phyloP scores from a whole-genome alignment of 345 rosid genomes.

The Eucalyptus fibrosa region DNA sequence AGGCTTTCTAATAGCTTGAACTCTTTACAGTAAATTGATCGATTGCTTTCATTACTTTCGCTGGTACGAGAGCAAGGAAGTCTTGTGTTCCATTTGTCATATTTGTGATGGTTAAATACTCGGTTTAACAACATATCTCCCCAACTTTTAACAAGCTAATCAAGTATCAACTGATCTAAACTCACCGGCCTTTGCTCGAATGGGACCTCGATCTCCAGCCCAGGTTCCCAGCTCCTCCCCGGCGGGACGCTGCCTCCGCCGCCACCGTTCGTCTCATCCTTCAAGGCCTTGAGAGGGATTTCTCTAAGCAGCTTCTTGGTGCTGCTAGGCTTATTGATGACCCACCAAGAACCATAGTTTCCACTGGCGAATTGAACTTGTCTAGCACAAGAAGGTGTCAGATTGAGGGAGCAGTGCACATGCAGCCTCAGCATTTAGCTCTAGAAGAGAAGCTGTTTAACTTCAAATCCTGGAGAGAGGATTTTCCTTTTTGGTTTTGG shows the following conservation, averaged over 20 bases:
- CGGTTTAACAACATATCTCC: not conserved
- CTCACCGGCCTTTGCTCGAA: conserved; percentile 89
- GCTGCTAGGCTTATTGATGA: conserved; percentile 4
- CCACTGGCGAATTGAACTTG: conserved; percentile 27
- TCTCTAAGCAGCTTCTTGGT: conserved; percentile 13
- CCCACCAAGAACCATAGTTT: conserved; percentile 18
- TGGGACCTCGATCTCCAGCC: conserved; percentile 77
- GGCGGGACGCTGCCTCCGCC: conserved; percentile 41
- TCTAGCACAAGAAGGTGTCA: conserved; percentile 32
- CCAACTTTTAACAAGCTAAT: not conserved
- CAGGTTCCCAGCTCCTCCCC: conserved; percentile 79
- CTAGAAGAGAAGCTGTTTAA: not conserved
- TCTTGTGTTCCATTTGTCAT: not conserved
- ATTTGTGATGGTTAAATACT: not conserved
- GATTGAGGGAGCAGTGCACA: conserved; percentile 25
- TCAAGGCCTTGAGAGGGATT: conserved; percentile 39
- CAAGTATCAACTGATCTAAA: not conserved
- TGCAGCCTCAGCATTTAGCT: conserved; percentile 53
- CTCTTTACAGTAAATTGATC: not conserved
- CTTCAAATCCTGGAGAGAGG: not conserved
- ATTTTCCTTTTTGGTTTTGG: not conserved
- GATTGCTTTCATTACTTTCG: not conserved
- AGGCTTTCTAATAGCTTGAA: not conserved
- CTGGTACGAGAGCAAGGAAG: not conserved
- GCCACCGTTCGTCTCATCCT: conserved; percentile 44